These are phyloP conservation scores for Magnolia kwangsiensis DNA, from an alignment of 164 flowering plant species.

Conservation along the genomic window DNA sequence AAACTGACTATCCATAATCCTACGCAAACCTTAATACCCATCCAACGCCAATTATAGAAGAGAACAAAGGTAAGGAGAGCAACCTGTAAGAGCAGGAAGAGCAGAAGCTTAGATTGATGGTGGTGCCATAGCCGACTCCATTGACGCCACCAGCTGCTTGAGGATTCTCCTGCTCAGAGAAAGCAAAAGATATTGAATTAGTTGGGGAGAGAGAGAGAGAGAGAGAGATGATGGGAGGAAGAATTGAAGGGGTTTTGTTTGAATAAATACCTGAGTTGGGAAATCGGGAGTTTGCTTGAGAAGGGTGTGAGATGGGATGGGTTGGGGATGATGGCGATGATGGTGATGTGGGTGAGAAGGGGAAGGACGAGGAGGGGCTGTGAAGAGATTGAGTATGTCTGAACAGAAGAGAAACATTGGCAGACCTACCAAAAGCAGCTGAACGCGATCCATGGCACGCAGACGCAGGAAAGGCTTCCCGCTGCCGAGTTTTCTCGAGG, in stretches of 20 bases:
- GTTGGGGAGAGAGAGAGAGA: neutral
- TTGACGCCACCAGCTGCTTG: slow-evolving; percentile 34
- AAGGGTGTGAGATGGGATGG: slow-evolving; percentile 3
- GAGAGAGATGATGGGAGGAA: neutral
- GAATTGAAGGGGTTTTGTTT: neutral
- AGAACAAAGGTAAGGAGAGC: neutral
- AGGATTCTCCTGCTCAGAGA: slow-evolving; percentile 1
- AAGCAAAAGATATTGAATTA: neutral
- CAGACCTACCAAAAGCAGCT: slow-evolving; percentile 59
- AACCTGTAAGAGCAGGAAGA: slow-evolving; percentile 81
- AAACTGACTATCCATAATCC: no score
- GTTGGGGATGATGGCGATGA: slow-evolving; percentile 19
- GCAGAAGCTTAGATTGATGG: slow-evolving; percentile 60
- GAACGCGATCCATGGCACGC: slow-evolving; percentile 56
- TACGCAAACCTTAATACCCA: neutral
- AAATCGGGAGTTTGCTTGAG: slow-evolving; percentile 41
- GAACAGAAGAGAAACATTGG: slow-evolving; percentile 71
- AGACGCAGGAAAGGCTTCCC: neutral
- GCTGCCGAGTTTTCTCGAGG: neutral
- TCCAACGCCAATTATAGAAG: neutral
- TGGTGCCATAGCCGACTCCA: slow-evolving; percentile 50
- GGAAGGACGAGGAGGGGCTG: slow-evolving; percentile 37
- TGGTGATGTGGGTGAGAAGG: slow-evolving; percentile 26
- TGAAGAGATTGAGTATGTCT: slow-evolving; percentile 58
- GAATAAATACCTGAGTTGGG: slow-evolving; percentile 41